Percentiles rank a stretch among this genome's conserved stretches.
Evolutionary conservation across 2,329 filamentous ascomycete genomes (phyloP).

Genomic region (Aspergillus luchuensis): DNA sequence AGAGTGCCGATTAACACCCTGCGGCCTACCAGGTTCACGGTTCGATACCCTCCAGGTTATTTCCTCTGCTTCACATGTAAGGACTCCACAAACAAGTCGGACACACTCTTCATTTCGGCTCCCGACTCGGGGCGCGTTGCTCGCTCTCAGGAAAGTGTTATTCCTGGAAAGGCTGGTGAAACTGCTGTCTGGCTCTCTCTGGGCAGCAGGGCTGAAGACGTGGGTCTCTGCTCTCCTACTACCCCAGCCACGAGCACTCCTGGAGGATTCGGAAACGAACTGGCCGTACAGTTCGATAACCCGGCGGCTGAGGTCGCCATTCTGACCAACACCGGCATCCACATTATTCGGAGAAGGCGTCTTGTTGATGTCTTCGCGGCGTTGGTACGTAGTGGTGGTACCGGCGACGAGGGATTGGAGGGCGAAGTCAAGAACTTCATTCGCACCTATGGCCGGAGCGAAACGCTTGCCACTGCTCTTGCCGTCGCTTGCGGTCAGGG

Average conservation of each 20-base stretch:
- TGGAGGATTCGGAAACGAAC: conserved; percentile 86
- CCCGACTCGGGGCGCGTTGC: conserved; percentile 84
- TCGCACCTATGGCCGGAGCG: conserved; percentile 79
- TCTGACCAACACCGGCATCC: conserved; percentile 86
- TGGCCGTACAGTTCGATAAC: conserved; percentile 93
- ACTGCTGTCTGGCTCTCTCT: conserved; percentile 78
- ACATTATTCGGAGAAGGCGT: conserved; percentile 78
- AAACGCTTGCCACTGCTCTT: conserved; percentile 86
- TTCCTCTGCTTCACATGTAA: conserved; percentile 81
- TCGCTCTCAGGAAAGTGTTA: conserved; percentile 56
- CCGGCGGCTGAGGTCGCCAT: conserved; percentile 81
- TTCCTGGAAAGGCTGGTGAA: conserved; percentile 69
- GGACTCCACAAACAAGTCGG: conserved; percentile 59
- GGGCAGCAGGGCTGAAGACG: conserved; percentile 71
- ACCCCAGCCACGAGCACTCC: conserved; percentile 70
- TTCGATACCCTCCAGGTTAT: conserved; percentile 78
- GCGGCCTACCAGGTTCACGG: conserved; percentile 43
- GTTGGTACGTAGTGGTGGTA: conserved; percentile 70
- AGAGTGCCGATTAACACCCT: conserved; percentile 49
- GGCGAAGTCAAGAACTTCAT: conserved; percentile 82
- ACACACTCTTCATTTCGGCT: conserved; percentile 78
- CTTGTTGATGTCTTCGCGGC: conserved; percentile 91
- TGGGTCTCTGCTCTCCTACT: conserved; percentile 73
- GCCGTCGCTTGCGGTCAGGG: conserved; percentile 95
- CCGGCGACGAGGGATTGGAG: conserved; percentile 74